phyloP scores from a whole-genome alignment of 1,284 basidiomycete genomes.

The Peniophora sp. region DNA sequence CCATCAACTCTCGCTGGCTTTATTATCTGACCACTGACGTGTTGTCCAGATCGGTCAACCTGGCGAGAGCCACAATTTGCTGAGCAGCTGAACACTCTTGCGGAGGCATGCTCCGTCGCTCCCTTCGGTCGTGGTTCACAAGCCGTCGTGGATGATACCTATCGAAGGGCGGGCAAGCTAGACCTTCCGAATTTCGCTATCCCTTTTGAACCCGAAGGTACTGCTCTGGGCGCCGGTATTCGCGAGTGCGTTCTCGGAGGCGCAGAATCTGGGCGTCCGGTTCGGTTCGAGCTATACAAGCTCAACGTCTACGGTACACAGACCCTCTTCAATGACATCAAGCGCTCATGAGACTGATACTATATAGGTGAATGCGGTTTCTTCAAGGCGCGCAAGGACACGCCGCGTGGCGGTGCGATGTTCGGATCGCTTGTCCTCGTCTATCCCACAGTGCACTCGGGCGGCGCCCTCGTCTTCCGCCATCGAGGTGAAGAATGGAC shows the following conservation, averaged over 20 bases:
- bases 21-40: not conserved
- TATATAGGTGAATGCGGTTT: conserved; percentile 27
- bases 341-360: not conserved
- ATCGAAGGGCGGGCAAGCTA: conserved; percentile 18
- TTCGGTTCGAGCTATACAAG: conserved; percentile 19
- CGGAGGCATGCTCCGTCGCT: conserved; percentile 13
- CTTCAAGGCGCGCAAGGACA: conserved; percentile 35
- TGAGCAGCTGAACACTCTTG: not conserved
- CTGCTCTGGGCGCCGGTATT: conserved; percentile 9
- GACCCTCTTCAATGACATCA: not conserved
- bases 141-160: conserved; percentile 16
- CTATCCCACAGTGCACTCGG: conserved; percentile 32
- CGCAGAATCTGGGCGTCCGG: conserved; percentile 2
- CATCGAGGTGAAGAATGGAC: conserved; percentile 22
- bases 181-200: conserved; percentile 13
- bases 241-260: conserved; percentile 12
- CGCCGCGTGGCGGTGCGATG: conserved; percentile 28
- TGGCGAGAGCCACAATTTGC: not conserved
- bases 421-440: conserved; percentile 39
- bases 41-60: not conserved
- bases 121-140: conserved; percentile 16
- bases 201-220: conserved; percentile 11
- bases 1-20: too few species aligned
- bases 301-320: conserved; percentile 21
- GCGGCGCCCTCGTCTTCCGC: conserved; percentile 28